Evolutionary conservation across 2,329 filamentous ascomycete genomes (phyloP).

Genomic region (Cercospora sojina): DNA sequence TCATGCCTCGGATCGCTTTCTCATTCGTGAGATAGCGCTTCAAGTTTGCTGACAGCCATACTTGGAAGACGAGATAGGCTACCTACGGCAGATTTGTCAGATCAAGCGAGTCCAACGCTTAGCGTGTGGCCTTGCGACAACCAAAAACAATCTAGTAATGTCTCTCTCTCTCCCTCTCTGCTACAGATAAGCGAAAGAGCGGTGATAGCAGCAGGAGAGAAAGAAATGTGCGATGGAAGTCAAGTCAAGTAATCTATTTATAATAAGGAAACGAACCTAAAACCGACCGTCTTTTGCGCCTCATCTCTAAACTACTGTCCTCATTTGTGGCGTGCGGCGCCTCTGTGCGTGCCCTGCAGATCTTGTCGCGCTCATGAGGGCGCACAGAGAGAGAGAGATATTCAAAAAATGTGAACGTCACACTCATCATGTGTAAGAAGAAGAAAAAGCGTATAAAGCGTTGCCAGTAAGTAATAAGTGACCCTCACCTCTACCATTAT

Average conservation of each 20-base stretch:
- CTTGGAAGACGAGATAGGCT: too few species aligned
- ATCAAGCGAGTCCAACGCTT: too few species aligned
- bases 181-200: neutral
- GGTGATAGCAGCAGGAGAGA: neutral
- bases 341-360: neutral
- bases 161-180: too few species aligned
- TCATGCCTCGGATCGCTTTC: too few species aligned
- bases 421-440: neutral
- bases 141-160: too few species aligned
- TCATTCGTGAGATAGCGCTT: too few species aligned
- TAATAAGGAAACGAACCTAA: neutral
- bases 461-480: neutral
- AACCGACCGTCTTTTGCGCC: neutral
- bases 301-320: too few species aligned
- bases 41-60: too few species aligned
- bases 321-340: neutral
- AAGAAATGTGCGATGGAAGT: neutral
- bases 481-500: neutral
- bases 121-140: too few species aligned
- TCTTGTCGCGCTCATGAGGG: neutral
- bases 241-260: neutral
- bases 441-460: neutral
- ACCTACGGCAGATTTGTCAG: too few species aligned
- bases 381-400: neutral
- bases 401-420: neutral